Base-by-base conservation (phyloP, 2,329 filamentous ascomycete species). In the Sporothrix protearum region DNA sequence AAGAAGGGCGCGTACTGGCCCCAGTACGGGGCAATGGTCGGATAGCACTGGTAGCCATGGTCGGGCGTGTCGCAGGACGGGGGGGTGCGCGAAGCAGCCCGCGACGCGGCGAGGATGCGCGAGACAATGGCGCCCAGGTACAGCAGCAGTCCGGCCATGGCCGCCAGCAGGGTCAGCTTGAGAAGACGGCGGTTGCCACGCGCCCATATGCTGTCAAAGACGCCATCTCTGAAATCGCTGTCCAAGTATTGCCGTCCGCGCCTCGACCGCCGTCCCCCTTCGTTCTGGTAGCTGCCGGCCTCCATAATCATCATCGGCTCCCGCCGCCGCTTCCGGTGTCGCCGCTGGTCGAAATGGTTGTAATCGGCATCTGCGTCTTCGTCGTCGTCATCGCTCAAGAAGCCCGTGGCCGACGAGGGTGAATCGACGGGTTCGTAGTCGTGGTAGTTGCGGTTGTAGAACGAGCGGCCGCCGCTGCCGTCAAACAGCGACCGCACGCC, bases 1-100 rank as follows among this genome's bases (percentile, higher is more conserved):
- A 92, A 97, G 81, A 89, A 96, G 1, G 94, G 92, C 22, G 93
- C 91, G 80, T 97, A 97, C 79, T 95, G 93, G 71, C 94, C 94
- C 93, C 93, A 97, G 71, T 84, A 86, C 75, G 89, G 91, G 1
- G 89, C 88, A 59, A 90, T 85, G 42, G 85, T 79, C 3, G 86
- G 80, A 64, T 85, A 83, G 80, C 91, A 94, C 74, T 87, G 85
- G 79, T 89, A 92, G 72, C 90, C 90, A 49, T 82, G 74, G 55
- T 84, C 77, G 47, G 86, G 80, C 6, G 83, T 84, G 77, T 88
- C 86, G 80, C 88, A 90, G 14, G 77, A 74, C 19, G 45, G 33
- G 9, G 63, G n/a, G 47, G 22, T 39, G 14, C 45, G 28, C n/a
- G 36, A 51, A n/a, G 45, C 47, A 3, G 22, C 22, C 19, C 47